Base-by-base conservation (phyloP, 805 yeast genomes). In the Grigorovia transvaalensis region DNA sequence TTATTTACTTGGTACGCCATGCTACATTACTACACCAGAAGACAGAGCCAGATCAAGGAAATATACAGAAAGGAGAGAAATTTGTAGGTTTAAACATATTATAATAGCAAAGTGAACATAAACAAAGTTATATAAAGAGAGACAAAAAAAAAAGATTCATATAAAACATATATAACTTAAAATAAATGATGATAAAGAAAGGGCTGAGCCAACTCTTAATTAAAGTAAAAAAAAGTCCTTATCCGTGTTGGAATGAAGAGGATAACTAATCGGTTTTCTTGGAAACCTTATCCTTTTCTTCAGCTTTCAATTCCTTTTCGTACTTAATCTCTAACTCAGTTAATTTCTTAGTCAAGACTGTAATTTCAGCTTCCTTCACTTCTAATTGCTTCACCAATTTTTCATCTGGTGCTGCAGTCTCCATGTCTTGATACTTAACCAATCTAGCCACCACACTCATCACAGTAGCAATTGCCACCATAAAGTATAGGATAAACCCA, bases 401-500 rank as follows among this genome's bases (percentile, higher is more conserved):
- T 41, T 57, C 57, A 30, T 54, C 56, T 23, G 67, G 60, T 50
- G 68, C 50, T 12, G 42, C 15, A 38, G 17, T 38, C 17, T 38
- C 42, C 42, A 38, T 38, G 46, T 65, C 71, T 69, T 78, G 65
- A 59, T 74, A 73, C 56, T 74, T 70, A 44, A 79, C 78, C 64
- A 81, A 67, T 63, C 79, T 77, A 54, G 70, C 71, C 47, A 81
- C 71, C 50, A 81, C 73, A 42, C 75, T 73, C 56, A 76, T 68
- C 47, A 80, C 78, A 0, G 83, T 79, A 41, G 72, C 74, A 52
- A 80, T 80, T 9, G 82, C 78, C 47, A 81, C 56, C 52, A 69
- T 71, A 59, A 79, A 73, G 64, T 78, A 81, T 53, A 81, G 64
- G 4, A 80, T 81, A 9, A 82, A 83, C 9, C 86, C 87, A 15